Evolutionary conservation across 257 asterid genomes (phyloP), one percentile per base, ranked within the genome.

Genomic region (Capsicum rhomboideum): DNA sequence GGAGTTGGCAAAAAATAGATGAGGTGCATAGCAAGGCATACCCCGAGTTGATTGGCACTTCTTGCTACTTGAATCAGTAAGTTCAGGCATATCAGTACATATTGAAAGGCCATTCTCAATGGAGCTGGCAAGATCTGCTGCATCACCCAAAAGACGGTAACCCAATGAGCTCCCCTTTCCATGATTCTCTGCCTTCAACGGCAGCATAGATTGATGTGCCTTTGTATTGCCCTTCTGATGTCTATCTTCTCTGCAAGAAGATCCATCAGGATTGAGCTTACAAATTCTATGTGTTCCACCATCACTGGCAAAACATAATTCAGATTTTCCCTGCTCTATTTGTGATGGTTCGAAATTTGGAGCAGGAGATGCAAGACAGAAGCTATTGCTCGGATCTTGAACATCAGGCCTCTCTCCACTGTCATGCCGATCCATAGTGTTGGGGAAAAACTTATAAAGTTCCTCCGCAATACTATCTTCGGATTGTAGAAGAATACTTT

Each of bases 391-490:
- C 68, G 88, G 78, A 83, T 87, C 89, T 69, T 86, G 91, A 83
- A 88, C 92, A 72, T 90, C 96, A 20, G 91, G 91, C 89, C 92
- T 89, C 86, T 78, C 89, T 64, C 88, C 92, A 66, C 88, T 83
- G 85, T 97, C 94, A 83, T 92, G 97, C 83, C 94, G 90, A 6
- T 89, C 90, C 91, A 94, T 82, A 42, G 97, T 92, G 87, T 93
- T 93, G 21, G 91, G 85, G 75, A 95, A 95, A 88, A 95, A 95
- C 21, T 71, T 90, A 49, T 78, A 71, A 42, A 95, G 97, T 86
- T 92, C 99, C 37, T 58, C 83, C 55, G 88, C 89, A 55, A 94
- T 90, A 11, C 86, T 85, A 61, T 87, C 89, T 79, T 87, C 90
- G 1, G 94, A 89, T 86, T 89, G 93, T 53, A 59, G 10, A 59